Conservation (phyloP, 1,139 yeast species). For the Magnusiomyces suaveolens region DNA sequence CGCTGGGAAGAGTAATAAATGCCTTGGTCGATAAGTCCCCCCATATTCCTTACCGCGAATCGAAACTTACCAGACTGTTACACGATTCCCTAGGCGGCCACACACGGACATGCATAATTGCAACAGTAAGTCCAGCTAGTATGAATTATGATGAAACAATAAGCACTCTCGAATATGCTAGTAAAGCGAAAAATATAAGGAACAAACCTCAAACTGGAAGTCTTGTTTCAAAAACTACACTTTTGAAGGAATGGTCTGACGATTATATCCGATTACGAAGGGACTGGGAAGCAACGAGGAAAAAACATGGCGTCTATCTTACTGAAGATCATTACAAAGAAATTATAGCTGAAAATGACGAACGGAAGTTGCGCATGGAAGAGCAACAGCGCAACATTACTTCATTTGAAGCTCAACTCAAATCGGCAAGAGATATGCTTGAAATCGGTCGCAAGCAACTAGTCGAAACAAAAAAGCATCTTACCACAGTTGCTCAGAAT, state of each 20-base stretch:
- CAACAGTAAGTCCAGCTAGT: constrained; percentile 74
- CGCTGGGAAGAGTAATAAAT: constrained; percentile 78
- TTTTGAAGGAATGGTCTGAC: constrained; percentile 42
- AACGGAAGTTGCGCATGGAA: constrained; percentile 26
- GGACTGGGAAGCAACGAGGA: constrained; percentile 53
- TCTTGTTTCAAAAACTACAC: constrained; percentile 42
- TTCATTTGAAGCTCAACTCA: constrained; percentile 39
- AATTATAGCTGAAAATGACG: constrained; percentile 21
- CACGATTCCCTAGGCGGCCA: constrained; percentile 81
- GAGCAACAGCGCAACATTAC: constrained; percentile 40
- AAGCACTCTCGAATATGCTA: constrained; percentile 78
- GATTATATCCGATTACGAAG: constrained; percentile 51
- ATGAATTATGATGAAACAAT: constrained; percentile 67
- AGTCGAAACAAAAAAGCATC: constrained; percentile 23
- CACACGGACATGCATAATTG: constrained; percentile 70
- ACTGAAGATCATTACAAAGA: constrained; percentile 44
- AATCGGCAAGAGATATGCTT: constrained; percentile 26
- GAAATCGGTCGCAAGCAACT: constrained; percentile 25
- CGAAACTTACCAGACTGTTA: constrained; percentile 65
- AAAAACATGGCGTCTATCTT: constrained; percentile 57
- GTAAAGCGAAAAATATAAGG: constrained; percentile 63
- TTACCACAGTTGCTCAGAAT: constrained; percentile 19
- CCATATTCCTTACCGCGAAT: constrained; percentile 80
- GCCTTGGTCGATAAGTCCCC: constrained; percentile 50
- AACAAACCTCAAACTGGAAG: constrained; percentile 62